Evolutionary conservation across 441 rosid species (phyloP).

Genomic region (Syzygium syzygioides): DNA sequence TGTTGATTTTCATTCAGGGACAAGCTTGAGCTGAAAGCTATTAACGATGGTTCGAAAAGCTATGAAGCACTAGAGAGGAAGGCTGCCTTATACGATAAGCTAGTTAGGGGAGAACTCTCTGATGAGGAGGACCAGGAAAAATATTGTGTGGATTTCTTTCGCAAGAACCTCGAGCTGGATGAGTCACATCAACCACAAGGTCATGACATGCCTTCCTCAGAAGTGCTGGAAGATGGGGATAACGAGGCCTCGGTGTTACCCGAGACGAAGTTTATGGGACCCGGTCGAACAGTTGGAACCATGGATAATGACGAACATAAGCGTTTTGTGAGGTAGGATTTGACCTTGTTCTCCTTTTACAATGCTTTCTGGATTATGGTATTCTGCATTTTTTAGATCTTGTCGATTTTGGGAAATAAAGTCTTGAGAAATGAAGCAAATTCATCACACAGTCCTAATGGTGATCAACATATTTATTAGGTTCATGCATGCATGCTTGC

Average conservation of each 20-base stretch:
- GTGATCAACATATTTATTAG: background rate
- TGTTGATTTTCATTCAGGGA: slow-evolving; percentile 39
- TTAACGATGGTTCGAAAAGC: slow-evolving; percentile 67
- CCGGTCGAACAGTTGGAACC: slow-evolving; percentile 49
- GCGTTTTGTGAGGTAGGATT: slow-evolving; percentile 71
- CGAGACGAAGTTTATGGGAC: slow-evolving; percentile 43
- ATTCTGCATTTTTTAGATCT: background rate
- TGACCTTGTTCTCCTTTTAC: background rate
- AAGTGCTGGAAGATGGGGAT: slow-evolving; percentile 25
- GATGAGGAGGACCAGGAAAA: slow-evolving; percentile 86
- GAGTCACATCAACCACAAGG: slow-evolving; percentile 26
- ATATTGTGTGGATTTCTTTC: slow-evolving; percentile 85
- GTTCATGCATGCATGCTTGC: background rate
- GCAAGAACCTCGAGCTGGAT: slow-evolving; percentile 46
- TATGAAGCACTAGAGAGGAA: slow-evolving; percentile 90
- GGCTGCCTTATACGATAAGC: slow-evolving; percentile 78
- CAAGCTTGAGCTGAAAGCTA: slow-evolving; percentile 84
- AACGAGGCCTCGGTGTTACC: slow-evolving; percentile 26
- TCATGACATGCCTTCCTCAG: slow-evolving; percentile 14
- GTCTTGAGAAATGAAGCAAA: background rate
- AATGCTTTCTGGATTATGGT: background rate
- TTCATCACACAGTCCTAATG: too few species aligned
- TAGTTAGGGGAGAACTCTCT: slow-evolving; percentile 71
- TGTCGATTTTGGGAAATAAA: background rate
- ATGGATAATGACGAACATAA: slow-evolving; percentile 64